Conservation (phyloP, 345 rosid species). For the Chamaenerion angustifolium region DNA sequence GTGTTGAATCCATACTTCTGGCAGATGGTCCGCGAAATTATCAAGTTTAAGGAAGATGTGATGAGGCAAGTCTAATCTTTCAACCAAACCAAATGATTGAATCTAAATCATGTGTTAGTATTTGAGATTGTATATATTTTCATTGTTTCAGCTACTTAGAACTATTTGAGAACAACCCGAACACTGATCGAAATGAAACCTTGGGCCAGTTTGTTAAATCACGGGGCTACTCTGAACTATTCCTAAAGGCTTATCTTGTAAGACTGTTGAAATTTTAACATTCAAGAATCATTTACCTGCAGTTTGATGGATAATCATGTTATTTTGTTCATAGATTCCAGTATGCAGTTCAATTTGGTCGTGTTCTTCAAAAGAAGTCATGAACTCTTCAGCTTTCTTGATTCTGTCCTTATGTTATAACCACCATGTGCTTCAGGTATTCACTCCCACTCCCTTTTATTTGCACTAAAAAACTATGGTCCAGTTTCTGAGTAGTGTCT, state of each 20-base stretch:
- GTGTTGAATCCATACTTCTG: constrained; percentile 52
- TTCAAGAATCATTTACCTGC: too few relatives aligned
- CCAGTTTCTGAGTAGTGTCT: too few relatives aligned
- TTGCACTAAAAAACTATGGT: too few relatives aligned
- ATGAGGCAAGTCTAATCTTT: constrained; percentile 18
- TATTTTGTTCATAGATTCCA: constrained; percentile 35
- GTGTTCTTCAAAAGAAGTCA: constrained; percentile 58
- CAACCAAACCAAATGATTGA: too few relatives aligned
- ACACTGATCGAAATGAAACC: constrained; percentile 49
- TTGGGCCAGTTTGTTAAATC: constrained; percentile 52
- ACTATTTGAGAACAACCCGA: constrained; percentile 49
- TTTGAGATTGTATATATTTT: neutral
- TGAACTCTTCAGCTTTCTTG: constrained; percentile 69
- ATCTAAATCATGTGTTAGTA: too few relatives aligned
- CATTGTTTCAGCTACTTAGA: constrained; percentile 36
- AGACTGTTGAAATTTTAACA: constrained; percentile 10
- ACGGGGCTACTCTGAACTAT: constrained; percentile 63
- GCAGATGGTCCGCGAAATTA: constrained; percentile 67
- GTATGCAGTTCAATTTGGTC: constrained; percentile 91
- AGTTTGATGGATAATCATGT: too few relatives aligned
- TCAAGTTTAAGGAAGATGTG: constrained; percentile 56
- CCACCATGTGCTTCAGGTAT: constrained; percentile 83
- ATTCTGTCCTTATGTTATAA: constrained; percentile 74
- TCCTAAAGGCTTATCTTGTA: constrained; percentile 82
- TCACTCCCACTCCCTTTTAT: too few relatives aligned